phyloP scores from a whole-genome alignment of 2,329 filamentous ascomycete genomes.

The Aspergillus transmontanensis region DNA sequence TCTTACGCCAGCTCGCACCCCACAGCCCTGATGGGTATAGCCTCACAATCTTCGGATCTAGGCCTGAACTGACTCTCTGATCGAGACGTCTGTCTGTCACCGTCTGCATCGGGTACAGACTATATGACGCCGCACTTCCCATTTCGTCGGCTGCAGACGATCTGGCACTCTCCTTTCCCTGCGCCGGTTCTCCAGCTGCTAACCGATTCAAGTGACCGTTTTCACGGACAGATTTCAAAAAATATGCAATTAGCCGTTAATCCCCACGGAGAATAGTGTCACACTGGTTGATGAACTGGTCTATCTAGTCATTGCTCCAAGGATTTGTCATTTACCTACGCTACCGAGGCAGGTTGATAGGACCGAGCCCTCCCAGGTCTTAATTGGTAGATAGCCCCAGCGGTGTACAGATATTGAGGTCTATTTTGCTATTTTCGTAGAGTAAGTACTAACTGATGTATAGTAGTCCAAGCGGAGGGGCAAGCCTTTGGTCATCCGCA shows the following conservation, averaged over 20 bases:
- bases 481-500: background rate
- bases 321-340: background rate
- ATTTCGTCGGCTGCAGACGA: background rate
- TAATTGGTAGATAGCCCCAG: background rate
- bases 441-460: background rate
- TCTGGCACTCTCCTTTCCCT: background rate
- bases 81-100: background rate
- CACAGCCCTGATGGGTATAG: background rate
- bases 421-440: background rate
- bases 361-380: background rate
- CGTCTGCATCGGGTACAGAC: background rate
- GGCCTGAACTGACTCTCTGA: background rate
- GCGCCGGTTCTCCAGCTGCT: background rate
- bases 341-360: background rate
- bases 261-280: background rate
- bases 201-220: background rate
- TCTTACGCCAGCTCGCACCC: background rate
- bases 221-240: background rate
- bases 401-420: background rate
- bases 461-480: background rate
- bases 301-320: background rate
- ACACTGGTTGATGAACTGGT: background rate
- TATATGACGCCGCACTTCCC: background rate
- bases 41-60: background rate
- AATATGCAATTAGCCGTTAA: background rate